phyloP scores from a whole-genome alignment of 495 filamentous ascomycete genomes.

The Neurospora sp. region DNA sequence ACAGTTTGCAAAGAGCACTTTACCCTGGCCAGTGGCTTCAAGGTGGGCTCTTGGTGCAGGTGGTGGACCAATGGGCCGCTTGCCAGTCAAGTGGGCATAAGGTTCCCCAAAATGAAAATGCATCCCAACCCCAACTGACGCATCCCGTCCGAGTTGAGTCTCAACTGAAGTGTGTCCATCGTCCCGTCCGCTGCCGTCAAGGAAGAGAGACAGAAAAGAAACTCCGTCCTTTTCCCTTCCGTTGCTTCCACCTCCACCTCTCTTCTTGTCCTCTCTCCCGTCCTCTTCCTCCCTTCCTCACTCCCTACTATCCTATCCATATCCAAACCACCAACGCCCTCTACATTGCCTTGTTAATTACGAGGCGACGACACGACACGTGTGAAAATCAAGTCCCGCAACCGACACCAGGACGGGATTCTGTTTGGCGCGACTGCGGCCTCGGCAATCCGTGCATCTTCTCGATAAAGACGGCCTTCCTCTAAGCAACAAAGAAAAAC shows the following conservation, averaged over 20 bases:
- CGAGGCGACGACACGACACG: not conserved
- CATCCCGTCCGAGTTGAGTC: not conserved
- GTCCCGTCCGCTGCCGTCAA: not conserved
- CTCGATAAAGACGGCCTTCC: not conserved
- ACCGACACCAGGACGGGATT: not conserved
- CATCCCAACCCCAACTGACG: not conserved
- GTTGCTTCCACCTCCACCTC: not conserved
- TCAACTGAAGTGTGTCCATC: not conserved
- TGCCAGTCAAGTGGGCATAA: not conserved
- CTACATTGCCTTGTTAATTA: not conserved
- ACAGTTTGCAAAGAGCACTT: not conserved
- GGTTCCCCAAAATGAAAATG: not conserved
- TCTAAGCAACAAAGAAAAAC: not conserved
- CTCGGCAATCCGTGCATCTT: not conserved
- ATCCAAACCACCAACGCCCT: not conserved
- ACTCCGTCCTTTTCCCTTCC: conserved; percentile 3
- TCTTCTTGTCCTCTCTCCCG: not conserved
- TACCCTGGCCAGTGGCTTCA: not conserved
- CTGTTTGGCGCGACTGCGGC: not conserved
- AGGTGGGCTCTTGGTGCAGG: not conserved
- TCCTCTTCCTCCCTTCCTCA: not conserved
- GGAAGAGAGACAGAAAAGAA: not conserved
- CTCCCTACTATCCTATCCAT: not conserved
- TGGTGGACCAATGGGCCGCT: not conserved
- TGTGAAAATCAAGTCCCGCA: not conserved